Base-by-base conservation (phyloP, 495 filamentous ascomycete genomes). In the Evernia prunastri region DNA sequence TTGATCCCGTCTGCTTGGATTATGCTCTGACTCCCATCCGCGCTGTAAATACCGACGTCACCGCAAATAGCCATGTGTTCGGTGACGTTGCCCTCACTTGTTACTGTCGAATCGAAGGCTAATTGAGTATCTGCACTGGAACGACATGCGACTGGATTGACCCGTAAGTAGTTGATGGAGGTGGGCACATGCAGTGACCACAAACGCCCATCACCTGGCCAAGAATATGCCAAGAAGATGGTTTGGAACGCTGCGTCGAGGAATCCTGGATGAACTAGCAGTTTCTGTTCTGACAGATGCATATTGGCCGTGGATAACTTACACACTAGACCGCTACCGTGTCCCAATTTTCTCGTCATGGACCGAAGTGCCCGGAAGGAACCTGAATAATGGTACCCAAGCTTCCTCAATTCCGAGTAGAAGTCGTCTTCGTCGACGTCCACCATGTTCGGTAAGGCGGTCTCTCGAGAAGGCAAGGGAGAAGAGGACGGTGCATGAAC, bases 211-310 rank as follows among this genome's bases (percentile, higher is more conserved):
- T 83, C 81, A 20, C 75, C 77, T 4, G 81, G 79, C 3, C 74
- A 74, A 0, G 79, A 74, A 33, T 78, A 73, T 1, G 79, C 73
- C 31, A 78, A 63, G 36, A 82, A 78, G 0, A 74, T 72, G 0
- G 75, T 69, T 51, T 84, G 81, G 40, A 83, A 76, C 51, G 74
- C 79, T 27, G 69, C 70, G 59, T 83, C 81, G 12, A 84, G 70
- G 0, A 76, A 78, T 0, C 74, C 76, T 17, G 81, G 80, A 63
- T 81, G 81, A 58, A 80, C 74, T 65, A 63, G 33, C 45, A 80
- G 67, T 4, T 62, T 8, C 29, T 79, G 73, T 1, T 72, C 69
- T 6, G 72, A 69, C 0, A 8, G 15, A 31, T 45, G 59, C 36
- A 42, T 27, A 15, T 66, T 72, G 1, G 80, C 70, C 1, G 76